Evolutionary conservation across 805 yeast species (phyloP), one percentile per base, ranked within the genome.

Genomic region (Zygotorulaspora danielsina): DNA sequence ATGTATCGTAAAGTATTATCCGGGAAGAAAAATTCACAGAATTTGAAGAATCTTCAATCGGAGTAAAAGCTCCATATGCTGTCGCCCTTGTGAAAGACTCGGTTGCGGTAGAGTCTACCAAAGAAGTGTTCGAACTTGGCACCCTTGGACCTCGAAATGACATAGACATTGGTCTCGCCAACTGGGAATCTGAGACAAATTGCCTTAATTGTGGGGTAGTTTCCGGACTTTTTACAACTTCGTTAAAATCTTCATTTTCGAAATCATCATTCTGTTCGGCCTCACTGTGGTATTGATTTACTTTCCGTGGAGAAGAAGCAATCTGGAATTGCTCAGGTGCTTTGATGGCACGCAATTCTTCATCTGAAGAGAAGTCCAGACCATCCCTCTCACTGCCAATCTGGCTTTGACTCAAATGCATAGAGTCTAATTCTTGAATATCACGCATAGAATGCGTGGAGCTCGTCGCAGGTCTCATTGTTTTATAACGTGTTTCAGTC

Each of bases 1-100:
- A 87, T 0, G 96, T 90, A 44, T 87, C 94, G 62, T 80, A 90
- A 30, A 93, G 73, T 6, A 85, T 74, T 41, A 93, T 85, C 50
- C 87, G 71, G 1, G 94, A 80, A 4, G 95, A 83, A 63, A 90
- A 90, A 34, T 76, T 60, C 8, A 81, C 86, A 11, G 33, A 46
- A 8, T 38, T 19, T 18, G 31, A 11, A 8, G 33, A 22, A 6
- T 15, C 21, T 22, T 22, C 38, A n/a, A 29, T 34, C 6, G 38
- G 29, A 19, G 37, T 24, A 7, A 28, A 36, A 21, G 35, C 34
- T 26, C 27, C 33, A 8, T 16, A 28, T 19, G 17, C 36, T n/a
- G 39, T 41, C n/a, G 40, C 18, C 13, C 31, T 28, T 10, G 66
- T 57, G 31, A 56, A 54, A 21, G 71, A 53, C 4, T 64, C 50